Base-by-base conservation (phyloP, 176 grass and related monocot species). In the Poa pratensis region DNA sequence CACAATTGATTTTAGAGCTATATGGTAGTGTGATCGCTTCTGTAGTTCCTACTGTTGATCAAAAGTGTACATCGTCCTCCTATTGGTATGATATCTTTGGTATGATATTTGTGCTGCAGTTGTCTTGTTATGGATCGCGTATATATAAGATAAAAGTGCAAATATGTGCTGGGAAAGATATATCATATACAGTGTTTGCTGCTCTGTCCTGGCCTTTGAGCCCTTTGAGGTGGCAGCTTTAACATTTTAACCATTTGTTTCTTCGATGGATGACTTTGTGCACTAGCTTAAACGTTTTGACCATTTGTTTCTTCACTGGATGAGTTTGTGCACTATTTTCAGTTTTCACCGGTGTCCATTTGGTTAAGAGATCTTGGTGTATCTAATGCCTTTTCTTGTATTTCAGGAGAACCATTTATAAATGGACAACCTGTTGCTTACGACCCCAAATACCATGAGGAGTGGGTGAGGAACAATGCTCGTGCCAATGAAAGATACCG, bases 401-500 rank as follows among this genome's bases (percentile, higher is more conserved):
- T 81, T 83, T 40, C 77, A 99, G 93, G 96, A 34, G 96, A 99
- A n/a, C 95, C 95, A 48, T 99, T 98, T 80, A 85, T 98, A 52
- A 82, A 98, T 85, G 93, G 91, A 69, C 64, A 99, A 85, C 88
- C 91, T 51, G 91, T 98, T 74, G 91, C 95, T 73, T 95, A 93
- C 18, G 93, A 98, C 34, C 91, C 91, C 0, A 98, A 90, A 62
- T 98, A 89, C 63, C 95, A 98, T 80, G 95, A 98, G 72, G 93
- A 98, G 72, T 95, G 95, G 93, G 85, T 95, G 17, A 82, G 89
- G 48, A 98, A 98, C 73, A 91, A 93, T 70, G 54, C 54, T 0
- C 87, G 87, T 73, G 92, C 89, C 18, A 88, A 91, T 55, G 88
- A 94, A 1, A 86, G 93, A 64, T 78, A 52, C n/a, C 87, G 93